Evolutionary conservation across 208 protist species (phyloP).

Genomic region (Entamoeba dispar): DNA sequence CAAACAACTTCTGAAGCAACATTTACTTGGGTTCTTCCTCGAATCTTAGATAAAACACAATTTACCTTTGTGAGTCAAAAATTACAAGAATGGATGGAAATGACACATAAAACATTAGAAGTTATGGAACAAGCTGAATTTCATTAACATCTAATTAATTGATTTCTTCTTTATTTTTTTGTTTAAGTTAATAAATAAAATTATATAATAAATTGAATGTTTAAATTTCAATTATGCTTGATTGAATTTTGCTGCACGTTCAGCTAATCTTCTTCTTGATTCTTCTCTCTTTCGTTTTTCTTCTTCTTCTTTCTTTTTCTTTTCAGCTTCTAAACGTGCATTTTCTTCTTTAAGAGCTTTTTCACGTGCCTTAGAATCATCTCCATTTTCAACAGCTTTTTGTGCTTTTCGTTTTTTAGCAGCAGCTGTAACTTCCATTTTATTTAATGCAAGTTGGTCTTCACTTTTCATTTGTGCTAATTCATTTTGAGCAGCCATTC

Average conservation of each 20-base stretch:
- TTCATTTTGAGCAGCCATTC: background rate
- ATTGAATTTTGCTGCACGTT: background rate
- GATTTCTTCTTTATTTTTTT: too few relatives aligned
- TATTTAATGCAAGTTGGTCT: background rate
- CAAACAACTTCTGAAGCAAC: background rate
- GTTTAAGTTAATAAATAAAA: too few relatives aligned
- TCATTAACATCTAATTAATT: background rate
- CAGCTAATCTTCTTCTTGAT: background rate
- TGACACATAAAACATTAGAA: background rate
- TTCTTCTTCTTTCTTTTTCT: background rate
- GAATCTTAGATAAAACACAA: background rate
- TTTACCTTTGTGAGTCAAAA: background rate
- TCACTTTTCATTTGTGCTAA: background rate
- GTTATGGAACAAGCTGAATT: background rate
- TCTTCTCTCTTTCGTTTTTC: background rate
- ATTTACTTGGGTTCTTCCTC: background rate
- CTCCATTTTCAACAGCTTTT: background rate
- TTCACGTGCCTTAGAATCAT: background rate
- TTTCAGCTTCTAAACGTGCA: background rate
- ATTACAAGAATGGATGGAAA: background rate
- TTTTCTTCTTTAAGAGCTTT: background rate
- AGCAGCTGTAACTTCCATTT: background rate
- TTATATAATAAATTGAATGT: too few relatives aligned
- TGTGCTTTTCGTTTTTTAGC: background rate
- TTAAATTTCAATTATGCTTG: background rate